Evolutionary conservation across 108 stramenopile genomes (phyloP).

Genomic region (Mediolabrus comicus): DNA sequence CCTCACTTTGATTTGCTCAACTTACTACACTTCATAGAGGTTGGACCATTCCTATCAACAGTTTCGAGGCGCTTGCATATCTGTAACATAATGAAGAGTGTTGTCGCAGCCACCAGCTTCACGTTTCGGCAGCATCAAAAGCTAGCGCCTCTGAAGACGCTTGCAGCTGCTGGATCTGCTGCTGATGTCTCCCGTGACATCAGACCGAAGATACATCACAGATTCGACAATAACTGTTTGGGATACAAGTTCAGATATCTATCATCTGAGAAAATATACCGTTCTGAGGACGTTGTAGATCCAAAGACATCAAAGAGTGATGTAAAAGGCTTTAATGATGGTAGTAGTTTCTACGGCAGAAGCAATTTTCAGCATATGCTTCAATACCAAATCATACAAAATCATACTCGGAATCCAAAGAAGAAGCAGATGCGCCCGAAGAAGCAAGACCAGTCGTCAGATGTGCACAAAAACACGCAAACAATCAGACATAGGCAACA

Average conservation of each 20-base stretch:
- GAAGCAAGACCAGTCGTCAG: neutral
- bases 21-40: too few relatives aligned
- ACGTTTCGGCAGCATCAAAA: neutral
- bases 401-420: neutral
- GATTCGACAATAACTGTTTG: neutral
- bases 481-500: neutral
- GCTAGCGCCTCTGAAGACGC: neutral
- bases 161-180: neutral
- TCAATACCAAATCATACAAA: neutral
- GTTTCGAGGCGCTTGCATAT: neutral
- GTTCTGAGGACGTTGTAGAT: neutral
- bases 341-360: neutral
- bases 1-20: too few relatives aligned
- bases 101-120: neutral
- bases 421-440: neutral
- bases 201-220: neutral
- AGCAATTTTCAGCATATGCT: conserved; percentile 9
- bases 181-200: neutral
- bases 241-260: neutral
- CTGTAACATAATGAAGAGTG: neutral
- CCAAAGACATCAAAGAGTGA: neutral
- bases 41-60: too few relatives aligned
- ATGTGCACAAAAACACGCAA: neutral
- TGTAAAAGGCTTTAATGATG: neutral
- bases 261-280: neutral